phyloP scores from a whole-genome alignment of 768 basidiomycete species.

The Aureoboletus auriporus region DNA sequence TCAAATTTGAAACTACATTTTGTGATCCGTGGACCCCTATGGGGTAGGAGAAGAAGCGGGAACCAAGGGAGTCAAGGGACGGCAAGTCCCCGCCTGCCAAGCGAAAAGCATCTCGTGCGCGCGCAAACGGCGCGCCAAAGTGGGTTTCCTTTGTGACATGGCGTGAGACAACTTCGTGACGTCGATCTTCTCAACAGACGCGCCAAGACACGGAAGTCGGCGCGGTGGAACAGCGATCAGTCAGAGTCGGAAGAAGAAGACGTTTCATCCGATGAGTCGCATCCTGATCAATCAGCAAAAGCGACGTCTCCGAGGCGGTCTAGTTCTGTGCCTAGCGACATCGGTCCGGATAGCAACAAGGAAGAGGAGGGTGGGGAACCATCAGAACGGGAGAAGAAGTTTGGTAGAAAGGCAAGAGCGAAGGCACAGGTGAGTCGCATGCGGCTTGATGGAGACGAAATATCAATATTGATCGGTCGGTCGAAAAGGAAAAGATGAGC shows the following conservation, averaged over 20 bases:
- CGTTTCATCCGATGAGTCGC: slow-evolving; percentile 21
- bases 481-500: slow-evolving; percentile 29
- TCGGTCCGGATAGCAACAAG: slow-evolving; percentile 24
- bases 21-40: slow-evolving; percentile 2
- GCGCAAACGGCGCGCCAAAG: slow-evolving; percentile 26
- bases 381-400: slow-evolving; percentile 31
- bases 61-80: slow-evolving; percentile 42
- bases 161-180: slow-evolving; percentile 5
- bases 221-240: slow-evolving; percentile 31
- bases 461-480: slow-evolving; percentile 1
- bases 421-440: slow-evolving; percentile 36
- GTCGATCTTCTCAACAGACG: slow-evolving; percentile 14
- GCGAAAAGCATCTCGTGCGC: slow-evolving; percentile 45
- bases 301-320: slow-evolving; percentile 20
- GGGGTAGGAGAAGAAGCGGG: slow-evolving; percentile 36
- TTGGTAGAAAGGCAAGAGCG: slow-evolving; percentile 37
- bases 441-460: neutral
- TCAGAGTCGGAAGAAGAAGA: slow-evolving; percentile 28
- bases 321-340: slow-evolving; percentile 40
- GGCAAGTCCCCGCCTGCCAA: slow-evolving; percentile 47
- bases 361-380: slow-evolving; percentile 26
- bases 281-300: slow-evolving; percentile 40
- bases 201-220: slow-evolving; percentile 24
- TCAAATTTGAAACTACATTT: neutral
- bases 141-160: slow-evolving; percentile 7